These are phyloP conservation scores for Thelonectria blattea DNA, from an alignment of 2,329 filamentous ascomycete genomes.

Conservation along the genomic window DNA sequence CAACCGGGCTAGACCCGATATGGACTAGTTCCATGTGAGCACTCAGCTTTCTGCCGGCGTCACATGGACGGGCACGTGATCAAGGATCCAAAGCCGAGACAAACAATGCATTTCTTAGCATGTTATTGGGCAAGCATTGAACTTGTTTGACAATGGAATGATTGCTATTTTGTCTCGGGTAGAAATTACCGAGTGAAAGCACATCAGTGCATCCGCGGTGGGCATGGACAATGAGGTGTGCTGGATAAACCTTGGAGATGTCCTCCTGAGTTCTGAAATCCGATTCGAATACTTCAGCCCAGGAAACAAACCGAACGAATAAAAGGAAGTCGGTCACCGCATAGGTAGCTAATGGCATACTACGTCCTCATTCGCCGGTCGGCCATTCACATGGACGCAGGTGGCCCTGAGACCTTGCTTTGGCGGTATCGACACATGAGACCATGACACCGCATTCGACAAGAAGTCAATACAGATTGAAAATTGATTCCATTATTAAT, in stretches of 20 bases:
- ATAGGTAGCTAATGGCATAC: too few relatives aligned
- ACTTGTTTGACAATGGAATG: neutral
- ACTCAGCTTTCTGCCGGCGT: conserved; percentile 6
- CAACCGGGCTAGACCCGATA: conserved; percentile 42
- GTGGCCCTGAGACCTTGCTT: too few relatives aligned
- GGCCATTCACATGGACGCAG: too few relatives aligned
- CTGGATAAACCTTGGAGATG: too few relatives aligned
- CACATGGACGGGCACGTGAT: conserved; percentile 31
- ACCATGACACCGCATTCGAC: neutral
- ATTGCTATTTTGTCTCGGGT: neutral
- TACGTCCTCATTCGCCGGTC: too few relatives aligned
- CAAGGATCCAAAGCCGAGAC: neutral
- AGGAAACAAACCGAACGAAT: too few relatives aligned
- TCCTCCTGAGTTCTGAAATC: too few relatives aligned
- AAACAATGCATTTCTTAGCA: neutral
- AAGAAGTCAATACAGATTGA: neutral
- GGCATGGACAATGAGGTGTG: too few relatives aligned
- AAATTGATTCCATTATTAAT: conserved; percentile 10
- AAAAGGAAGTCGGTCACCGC: too few relatives aligned
- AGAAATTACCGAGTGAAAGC: neutral
- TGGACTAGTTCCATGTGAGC: conserved; percentile 14
- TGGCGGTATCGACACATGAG: too few relatives aligned
- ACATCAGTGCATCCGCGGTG: neutral
- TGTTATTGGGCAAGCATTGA: neutral
- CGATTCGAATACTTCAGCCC: too few relatives aligned